phyloP scores from a whole-genome alignment of 2,329 filamentous ascomycete genomes.

The Fusarium sp. region DNA sequence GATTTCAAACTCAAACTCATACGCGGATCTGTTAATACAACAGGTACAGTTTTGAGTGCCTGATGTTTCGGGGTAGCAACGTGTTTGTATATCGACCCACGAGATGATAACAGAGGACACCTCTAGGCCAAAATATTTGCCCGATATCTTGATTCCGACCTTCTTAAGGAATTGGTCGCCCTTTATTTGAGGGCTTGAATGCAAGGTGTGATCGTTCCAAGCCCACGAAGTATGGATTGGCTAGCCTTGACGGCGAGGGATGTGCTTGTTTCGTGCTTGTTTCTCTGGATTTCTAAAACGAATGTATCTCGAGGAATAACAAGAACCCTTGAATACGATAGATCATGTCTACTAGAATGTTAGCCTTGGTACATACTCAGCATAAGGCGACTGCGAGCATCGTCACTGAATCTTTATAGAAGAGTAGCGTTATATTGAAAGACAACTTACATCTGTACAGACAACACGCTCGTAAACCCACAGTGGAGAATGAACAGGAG shows the following conservation, averaged over 20 bases:
- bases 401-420: background rate
- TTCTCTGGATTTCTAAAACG: too few relatives aligned
- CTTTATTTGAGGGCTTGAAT: too few relatives aligned
- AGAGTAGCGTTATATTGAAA: background rate
- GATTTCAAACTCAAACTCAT: background rate
- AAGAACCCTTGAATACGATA: too few relatives aligned
- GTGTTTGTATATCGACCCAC: background rate
- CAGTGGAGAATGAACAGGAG: background rate
- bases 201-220: too few relatives aligned
- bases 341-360: background rate
- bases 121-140: too few relatives aligned
- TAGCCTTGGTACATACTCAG: background rate
- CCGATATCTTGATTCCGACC: too few relatives aligned
- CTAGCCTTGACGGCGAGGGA: too few relatives aligned
- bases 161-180: too few relatives aligned
- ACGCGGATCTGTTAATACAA: background rate
- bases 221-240: too few relatives aligned
- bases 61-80: background rate
- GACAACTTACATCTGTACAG: slow-evolving; percentile 4
- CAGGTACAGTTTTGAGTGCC: background rate
- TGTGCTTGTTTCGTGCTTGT: too few relatives aligned
- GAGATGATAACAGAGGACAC: background rate
- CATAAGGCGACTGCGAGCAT: too few relatives aligned
- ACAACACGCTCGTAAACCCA: background rate
- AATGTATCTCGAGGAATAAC: too few relatives aligned